phyloP scores from a whole-genome alignment of 768 basidiomycete genomes.

The Rhodotorula toruloides region DNA sequence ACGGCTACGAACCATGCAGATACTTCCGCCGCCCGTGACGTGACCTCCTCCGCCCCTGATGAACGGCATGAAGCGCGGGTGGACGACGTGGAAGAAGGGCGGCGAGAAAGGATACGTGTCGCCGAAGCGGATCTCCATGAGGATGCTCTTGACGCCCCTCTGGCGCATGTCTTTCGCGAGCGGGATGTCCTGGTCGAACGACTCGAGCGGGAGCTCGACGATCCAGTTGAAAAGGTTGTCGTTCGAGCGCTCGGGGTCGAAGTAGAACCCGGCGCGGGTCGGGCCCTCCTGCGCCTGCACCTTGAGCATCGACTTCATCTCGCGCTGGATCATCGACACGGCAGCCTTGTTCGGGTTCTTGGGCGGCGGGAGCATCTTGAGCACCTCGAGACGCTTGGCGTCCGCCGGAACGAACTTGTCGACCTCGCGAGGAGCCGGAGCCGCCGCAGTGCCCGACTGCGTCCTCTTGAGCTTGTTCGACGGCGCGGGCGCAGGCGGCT shows the following conservation, averaged over 20 bases:
- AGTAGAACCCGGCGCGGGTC: conserved; percentile 64
- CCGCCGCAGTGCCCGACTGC: neutral
- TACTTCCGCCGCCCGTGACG: conserved; percentile 56
- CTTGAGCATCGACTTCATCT: conserved; percentile 59
- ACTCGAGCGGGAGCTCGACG: conserved; percentile 56
- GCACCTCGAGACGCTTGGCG: conserved; percentile 44
- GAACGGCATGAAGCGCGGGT: conserved; percentile 67
- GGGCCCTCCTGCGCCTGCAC: conserved; percentile 56
- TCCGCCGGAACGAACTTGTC: conserved; percentile 53
- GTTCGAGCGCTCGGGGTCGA: conserved; percentile 51
- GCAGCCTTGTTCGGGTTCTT: conserved; percentile 56
- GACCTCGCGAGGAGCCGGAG: conserved; percentile 43
- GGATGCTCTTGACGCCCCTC: conserved; percentile 59
- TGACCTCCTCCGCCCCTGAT: conserved; percentile 61
- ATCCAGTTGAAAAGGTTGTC: conserved; percentile 52
- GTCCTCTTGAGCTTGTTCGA: conserved; percentile 9
- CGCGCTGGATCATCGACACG: conserved; percentile 58
- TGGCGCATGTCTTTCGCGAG: conserved; percentile 59
- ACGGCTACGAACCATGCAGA: conserved; percentile 56
- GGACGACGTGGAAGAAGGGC: conserved; percentile 70
- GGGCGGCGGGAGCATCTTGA: conserved; percentile 60
- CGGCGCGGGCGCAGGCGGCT: conserved; percentile 6
- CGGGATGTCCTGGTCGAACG: conserved; percentile 60
- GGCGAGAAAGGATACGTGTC: conserved; percentile 56
- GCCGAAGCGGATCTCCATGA: conserved; percentile 62